phyloP scores from a whole-genome alignment of 1,284 basidiomycete species.

The Clitocybe nebularis region DNA sequence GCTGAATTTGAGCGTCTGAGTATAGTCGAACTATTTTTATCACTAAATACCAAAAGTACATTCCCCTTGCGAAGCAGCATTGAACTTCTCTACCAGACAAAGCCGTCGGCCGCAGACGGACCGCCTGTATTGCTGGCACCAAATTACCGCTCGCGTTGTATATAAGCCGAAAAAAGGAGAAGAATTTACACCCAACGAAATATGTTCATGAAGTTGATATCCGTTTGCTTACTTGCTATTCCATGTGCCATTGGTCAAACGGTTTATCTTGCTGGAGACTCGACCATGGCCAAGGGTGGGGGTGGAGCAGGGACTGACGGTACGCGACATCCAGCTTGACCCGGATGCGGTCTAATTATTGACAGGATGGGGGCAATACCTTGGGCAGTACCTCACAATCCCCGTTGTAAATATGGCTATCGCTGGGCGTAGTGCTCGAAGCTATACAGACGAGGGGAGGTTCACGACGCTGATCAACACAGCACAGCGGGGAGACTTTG shows the following conservation, averaged over 20 bases:
- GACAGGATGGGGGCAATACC: constrained; percentile 44
- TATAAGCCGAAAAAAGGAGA: no score
- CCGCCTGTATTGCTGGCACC: no score
- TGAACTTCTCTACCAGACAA: no score
- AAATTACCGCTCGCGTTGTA: no score
- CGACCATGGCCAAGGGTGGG: constrained; percentile 39
- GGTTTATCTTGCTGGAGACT: constrained; percentile 44
- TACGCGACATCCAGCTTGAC: neutral
- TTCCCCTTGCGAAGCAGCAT: no score
- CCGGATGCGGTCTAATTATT: neutral
- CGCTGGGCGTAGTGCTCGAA: constrained; percentile 43
- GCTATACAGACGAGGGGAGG: constrained; percentile 42
- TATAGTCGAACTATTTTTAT: no score
- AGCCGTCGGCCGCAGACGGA: no score
- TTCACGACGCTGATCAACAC: constrained; percentile 36
- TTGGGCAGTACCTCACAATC: constrained; percentile 38
- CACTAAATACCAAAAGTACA: no score
- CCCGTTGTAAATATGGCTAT: constrained; percentile 43
- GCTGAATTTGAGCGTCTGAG: no score
- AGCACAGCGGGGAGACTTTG: constrained; percentile 36
- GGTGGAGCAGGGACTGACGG: constrained; percentile 32
- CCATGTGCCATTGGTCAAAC: constrained; percentile 25
- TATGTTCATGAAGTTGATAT: constrained; percentile 9
- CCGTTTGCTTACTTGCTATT: constrained; percentile 12
- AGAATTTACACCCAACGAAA: no score